Evolutionary conservation across 2,329 filamentous ascomycete species (phyloP).

Genomic region (Colletotrichum sp.): DNA sequence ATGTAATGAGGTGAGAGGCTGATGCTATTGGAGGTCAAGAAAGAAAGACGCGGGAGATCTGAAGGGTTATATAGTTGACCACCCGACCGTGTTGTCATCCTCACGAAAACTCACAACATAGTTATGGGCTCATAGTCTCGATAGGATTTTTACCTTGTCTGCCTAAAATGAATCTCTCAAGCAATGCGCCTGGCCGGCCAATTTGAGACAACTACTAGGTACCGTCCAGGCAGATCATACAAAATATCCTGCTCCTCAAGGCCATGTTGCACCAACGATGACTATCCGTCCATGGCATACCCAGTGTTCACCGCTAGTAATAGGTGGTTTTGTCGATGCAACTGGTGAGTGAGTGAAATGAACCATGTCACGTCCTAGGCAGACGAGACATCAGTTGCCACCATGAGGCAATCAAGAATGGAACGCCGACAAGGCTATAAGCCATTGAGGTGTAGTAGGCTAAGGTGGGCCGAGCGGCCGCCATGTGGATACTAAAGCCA

Average conservation of each 20-base stretch:
- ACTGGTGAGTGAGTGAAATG: neutral
- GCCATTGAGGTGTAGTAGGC: neutral
- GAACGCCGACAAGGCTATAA: neutral
- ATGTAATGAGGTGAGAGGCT: neutral
- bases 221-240: neutral
- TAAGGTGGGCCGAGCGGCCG: neutral
- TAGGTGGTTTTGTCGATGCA: neutral
- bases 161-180: neutral
- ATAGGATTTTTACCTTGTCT: neutral
- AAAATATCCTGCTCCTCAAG: neutral
- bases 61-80: neutral
- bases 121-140: neutral
- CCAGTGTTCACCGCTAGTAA: neutral
- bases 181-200: neutral
- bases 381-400: neutral
- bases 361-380: neutral
- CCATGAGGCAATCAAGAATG: neutral
- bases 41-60: neutral
- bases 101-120: neutral
- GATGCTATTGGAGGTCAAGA: neutral
- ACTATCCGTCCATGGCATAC: neutral
- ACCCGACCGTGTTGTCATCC: neutral
- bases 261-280: neutral
- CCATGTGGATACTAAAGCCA: neutral
- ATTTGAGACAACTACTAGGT: neutral